Percentiles rank a stretch among this genome's conserved stretches.
Conservation (phyloP, 148 eudicot species). For the Fallopia convolvulus region DNA sequence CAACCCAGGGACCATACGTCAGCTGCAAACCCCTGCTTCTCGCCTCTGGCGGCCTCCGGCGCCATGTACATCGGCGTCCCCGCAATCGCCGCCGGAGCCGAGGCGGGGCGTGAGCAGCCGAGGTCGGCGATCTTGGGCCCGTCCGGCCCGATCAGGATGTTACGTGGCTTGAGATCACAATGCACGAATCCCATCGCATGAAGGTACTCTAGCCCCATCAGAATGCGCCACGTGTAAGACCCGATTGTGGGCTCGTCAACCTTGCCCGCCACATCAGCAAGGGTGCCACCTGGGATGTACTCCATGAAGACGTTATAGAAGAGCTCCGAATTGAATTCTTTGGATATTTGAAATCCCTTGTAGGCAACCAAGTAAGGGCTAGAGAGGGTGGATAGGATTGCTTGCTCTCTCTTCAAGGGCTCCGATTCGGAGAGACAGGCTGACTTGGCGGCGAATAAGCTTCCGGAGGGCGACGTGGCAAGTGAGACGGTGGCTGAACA, state of each 20-base stretch:
- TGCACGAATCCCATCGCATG: constrained; percentile 47
- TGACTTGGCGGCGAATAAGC: constrained; percentile 45
- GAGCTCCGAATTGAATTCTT: constrained; percentile 17
- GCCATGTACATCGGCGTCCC: constrained; percentile 55
- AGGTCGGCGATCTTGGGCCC: constrained; percentile 51
- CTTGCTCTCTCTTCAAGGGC: constrained; percentile 34
- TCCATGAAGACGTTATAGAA: constrained; percentile 44
- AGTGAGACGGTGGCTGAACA: constrained; percentile 42
- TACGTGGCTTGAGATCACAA: constrained; percentile 45
- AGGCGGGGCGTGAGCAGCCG: constrained; percentile 32
- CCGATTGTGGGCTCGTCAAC: constrained; percentile 24
- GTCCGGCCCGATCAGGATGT: constrained; percentile 25
- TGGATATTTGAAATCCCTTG: constrained; percentile 32
- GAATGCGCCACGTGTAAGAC: constrained; percentile 26
- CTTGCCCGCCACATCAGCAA: constrained; percentile 22
- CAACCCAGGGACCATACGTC: constrained; percentile 56
- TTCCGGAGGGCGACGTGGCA: constrained; percentile 30
- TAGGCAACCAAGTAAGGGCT: constrained; percentile 36
- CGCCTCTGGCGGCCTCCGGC: constrained; percentile 51
- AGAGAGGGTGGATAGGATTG: constrained; percentile 25
- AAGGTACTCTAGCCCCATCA: constrained; percentile 40
- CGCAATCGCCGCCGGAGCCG: not conserved
- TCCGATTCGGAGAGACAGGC: constrained; percentile 23
- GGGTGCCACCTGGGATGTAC: constrained; percentile 34
- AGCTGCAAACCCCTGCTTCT: constrained; percentile 34